These are phyloP conservation scores for Pseudonitzschia multiseries DNA, from an alignment of 108 stramenopile species.

Conservation along the genomic window DNA sequence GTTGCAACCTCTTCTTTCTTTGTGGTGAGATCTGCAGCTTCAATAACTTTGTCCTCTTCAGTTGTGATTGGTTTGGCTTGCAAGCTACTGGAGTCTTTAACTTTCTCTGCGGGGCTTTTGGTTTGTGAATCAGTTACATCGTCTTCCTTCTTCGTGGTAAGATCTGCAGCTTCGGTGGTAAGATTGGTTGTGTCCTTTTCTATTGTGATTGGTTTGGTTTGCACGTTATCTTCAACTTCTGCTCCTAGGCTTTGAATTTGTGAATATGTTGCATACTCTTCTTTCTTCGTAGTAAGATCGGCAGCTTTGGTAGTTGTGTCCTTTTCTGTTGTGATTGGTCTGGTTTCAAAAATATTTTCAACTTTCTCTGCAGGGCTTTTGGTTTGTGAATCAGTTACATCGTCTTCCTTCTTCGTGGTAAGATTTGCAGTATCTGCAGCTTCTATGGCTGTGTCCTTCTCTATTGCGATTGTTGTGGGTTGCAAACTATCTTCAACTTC, in stretches of 20 bases:
- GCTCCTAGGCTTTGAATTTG: no score
- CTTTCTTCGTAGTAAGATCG: no score
- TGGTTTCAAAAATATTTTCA: no score
- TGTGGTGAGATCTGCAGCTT: no score
- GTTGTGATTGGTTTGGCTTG: no score
- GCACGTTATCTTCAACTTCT: neutral
- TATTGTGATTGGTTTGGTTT: neutral
- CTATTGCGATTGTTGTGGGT: neutral
- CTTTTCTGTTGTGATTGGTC: no score
- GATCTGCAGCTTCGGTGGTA: neutral
- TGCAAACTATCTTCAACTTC: neutral
- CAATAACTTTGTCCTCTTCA: no score
- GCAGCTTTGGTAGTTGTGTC: no score
- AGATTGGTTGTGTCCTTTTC: neutral
- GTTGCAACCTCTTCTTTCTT: no score
- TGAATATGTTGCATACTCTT: no score
- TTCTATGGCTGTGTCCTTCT: neutral
- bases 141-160: neutral
- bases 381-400: neutral
- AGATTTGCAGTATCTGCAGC: neutral
- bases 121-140: neutral
- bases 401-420: neutral
- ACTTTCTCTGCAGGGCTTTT: neutral
- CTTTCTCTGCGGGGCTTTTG: neutral
- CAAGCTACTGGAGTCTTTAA: no score